These are phyloP conservation scores for Domatiomyces catenatus DNA, from an alignment of 2,329 filamentous ascomycete genomes.

Conservation along the genomic window DNA sequence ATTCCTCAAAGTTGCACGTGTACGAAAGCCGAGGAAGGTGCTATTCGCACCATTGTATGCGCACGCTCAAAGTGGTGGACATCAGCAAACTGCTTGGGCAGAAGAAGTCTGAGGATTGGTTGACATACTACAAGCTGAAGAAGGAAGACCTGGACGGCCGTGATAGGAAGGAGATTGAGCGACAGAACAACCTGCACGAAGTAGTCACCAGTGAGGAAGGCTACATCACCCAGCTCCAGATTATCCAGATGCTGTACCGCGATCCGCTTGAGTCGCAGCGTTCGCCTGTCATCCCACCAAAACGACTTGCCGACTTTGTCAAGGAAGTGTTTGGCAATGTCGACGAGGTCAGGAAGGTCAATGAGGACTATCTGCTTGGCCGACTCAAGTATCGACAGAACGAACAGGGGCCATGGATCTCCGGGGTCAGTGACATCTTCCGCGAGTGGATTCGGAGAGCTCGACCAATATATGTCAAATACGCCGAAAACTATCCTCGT, in stretches of 20 bases:
- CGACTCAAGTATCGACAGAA: constrained; percentile 94
- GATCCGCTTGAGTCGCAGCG: constrained; percentile 59
- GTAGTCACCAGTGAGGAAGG: constrained; percentile 85
- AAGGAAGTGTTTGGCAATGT: constrained; percentile 78
- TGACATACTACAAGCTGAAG: constrained; percentile 69
- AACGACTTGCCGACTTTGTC: constrained; percentile 65
- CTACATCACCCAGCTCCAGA: constrained; percentile 78
- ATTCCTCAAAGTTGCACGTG: constrained; percentile 65
- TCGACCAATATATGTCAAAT: constrained; percentile 74
- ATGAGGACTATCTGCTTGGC: constrained; percentile 80
- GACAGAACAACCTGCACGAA: constrained; percentile 89
- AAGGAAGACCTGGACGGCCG: constrained; percentile 58
- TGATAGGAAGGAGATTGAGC: constrained; percentile 74
- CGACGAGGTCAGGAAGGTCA: constrained; percentile 74
- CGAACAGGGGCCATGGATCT: constrained; percentile 88
- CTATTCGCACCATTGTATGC: constrained; percentile 85
- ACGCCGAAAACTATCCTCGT: constrained; percentile 72
- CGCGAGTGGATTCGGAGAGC: constrained; percentile 97
- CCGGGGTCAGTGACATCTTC: constrained; percentile 92
- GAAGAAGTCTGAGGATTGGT: constrained; percentile 67
- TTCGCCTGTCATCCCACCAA: constrained; percentile 66
- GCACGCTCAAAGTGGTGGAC: constrained; percentile 89
- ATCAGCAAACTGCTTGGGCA: constrained; percentile 44
- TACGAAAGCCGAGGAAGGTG: constrained; percentile 54
- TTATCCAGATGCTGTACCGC: constrained; percentile 70